These are phyloP conservation scores for Aspergillus eucalypticola DNA, from an alignment of 2,329 filamentous ascomycete genomes.

Conservation along the genomic window DNA sequence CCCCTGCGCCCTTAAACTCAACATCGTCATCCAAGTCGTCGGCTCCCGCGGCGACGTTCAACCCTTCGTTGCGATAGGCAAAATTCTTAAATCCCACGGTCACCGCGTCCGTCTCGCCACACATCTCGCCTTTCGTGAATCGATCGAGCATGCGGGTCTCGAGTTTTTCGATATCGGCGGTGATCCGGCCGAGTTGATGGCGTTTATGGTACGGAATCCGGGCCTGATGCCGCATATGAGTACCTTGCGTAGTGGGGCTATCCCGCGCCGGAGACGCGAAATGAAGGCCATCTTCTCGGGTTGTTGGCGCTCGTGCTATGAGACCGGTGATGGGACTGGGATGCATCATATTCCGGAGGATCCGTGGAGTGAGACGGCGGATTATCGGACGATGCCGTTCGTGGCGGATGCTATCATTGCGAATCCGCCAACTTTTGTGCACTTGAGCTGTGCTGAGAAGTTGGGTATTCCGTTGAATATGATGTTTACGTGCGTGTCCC, in stretches of 20 bases:
- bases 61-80: constrained; percentile 70
- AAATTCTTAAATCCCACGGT: constrained; percentile 64
- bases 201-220: constrained; percentile 89
- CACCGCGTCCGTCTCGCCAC: constrained; percentile 75
- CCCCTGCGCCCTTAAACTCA: constrained; percentile 34
- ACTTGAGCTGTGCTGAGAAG: constrained; percentile 77
- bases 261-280: constrained; percentile 70
- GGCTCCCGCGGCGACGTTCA: constrained; percentile 75
- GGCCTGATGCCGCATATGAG: constrained; percentile 82
- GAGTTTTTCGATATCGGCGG: constrained; percentile 79
- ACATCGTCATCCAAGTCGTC: constrained; percentile 74
- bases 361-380: constrained; percentile 34
- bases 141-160: constrained; percentile 69
- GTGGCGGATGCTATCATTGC: constrained; percentile 87
- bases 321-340: constrained; percentile 68
- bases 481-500: constrained; percentile 75
- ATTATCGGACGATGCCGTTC: constrained; percentile 62
- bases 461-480: constrained; percentile 75
- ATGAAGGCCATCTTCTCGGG: constrained; percentile 80
- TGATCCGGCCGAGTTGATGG: constrained; percentile 74
- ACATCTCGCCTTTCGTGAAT: constrained; percentile 66
- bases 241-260: constrained; percentile 72
- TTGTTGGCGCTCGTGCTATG: constrained; percentile 83
- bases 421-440: constrained; percentile 76
- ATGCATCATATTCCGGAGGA: constrained; percentile 55